Evolutionary conservation across 306 rosid species (phyloP), one percentile per base, ranked within the genome.

Genomic region (Gastrolobium villosum): DNA sequence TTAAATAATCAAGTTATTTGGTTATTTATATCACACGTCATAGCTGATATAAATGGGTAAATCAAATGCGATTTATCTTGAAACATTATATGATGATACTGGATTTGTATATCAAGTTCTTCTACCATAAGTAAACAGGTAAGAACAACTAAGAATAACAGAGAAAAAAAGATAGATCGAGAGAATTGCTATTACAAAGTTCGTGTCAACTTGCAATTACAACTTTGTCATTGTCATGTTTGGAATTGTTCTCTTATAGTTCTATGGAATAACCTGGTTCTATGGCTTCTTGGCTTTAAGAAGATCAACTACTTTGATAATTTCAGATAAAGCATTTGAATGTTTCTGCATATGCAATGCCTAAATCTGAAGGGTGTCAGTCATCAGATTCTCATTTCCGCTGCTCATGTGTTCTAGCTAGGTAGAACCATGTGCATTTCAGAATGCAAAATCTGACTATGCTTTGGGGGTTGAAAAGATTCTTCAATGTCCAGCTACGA

Each of bases 191-290:
- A 37, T 72, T 55, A 15, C 26, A 45, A 65, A 56, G 20, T 43
- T 31, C 46, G 46, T 39, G 28, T 55, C 44, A 78, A 78, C 68
- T 55, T 78, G 63, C 53, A 55, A 67, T 68, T 81, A 81, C 81
- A 85, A 53, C 3, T 52, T 45, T 52, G 82, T 77, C 70, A 72
- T 71, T 72, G 41, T 71, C 74, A 57, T 56, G 65, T 71, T 56
- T 48, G 77, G 36, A 35, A 57, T 67, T 59, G 50, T 14, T 80
- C 74, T 52, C 49, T 35, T 57, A 13, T 68, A 50, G 35, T 57
- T 65, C 66, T 36, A 60, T 41, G 69, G 48, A n/a, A n/a, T n/a
- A n/a, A n/a, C n/a, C n/a, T n/a, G n/a, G n/a, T n/a, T n/a, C n/a
- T n/a, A n/a, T n/a, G n/a, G n/a, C 79, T 49, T 77, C 32, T 71